Evolutionary conservation across 1,284 basidiomycete species (phyloP).

Genomic region (Athelia psychrophila): DNA sequence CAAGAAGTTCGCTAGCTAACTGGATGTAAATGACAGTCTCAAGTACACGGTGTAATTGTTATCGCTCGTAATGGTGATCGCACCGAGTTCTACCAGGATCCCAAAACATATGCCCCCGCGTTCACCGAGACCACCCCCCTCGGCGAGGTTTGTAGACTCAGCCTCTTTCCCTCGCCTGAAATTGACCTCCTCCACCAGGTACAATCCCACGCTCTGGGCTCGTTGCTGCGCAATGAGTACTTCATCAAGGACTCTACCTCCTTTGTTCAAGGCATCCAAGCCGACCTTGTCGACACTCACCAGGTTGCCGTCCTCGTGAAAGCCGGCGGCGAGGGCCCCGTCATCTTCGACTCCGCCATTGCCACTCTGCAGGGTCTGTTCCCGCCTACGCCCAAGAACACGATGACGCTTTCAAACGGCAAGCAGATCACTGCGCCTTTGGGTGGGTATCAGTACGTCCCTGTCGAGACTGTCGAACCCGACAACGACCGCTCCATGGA

Average conservation of each 20-base stretch:
- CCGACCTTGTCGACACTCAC: slow-evolving; percentile 66
- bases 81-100: slow-evolving; percentile 67
- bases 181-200: slow-evolving; percentile 49
- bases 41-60: slow-evolving; percentile 78
- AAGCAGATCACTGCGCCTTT: slow-evolving; percentile 71
- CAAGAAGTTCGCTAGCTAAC: too few relatives aligned
- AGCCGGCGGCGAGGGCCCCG: slow-evolving; percentile 79
- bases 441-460: slow-evolving; percentile 84
- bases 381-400: slow-evolving; percentile 69
- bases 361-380: slow-evolving; percentile 78
- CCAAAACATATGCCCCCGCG: slow-evolving; percentile 64
- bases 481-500: slow-evolving; percentile 81
- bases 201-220: slow-evolving; percentile 73
- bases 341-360: slow-evolving; percentile 81
- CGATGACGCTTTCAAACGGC: slow-evolving; percentile 76
- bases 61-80: slow-evolving; percentile 86
- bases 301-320: slow-evolving; percentile 77
- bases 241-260: slow-evolving; percentile 59
- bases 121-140: slow-evolving; percentile 80
- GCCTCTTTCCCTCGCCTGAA: slow-evolving; percentile 2
- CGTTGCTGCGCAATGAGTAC: slow-evolving; percentile 67
- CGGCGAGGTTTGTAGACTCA: slow-evolving; percentile 57
- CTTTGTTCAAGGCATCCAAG: slow-evolving; percentile 64
- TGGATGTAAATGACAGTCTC: slow-evolving; percentile 44
- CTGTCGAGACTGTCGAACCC: slow-evolving; percentile 82